Evolutionary conservation across 2,329 filamentous ascomycete species (phyloP).

Genomic region (Periconia macrospinosa): DNA sequence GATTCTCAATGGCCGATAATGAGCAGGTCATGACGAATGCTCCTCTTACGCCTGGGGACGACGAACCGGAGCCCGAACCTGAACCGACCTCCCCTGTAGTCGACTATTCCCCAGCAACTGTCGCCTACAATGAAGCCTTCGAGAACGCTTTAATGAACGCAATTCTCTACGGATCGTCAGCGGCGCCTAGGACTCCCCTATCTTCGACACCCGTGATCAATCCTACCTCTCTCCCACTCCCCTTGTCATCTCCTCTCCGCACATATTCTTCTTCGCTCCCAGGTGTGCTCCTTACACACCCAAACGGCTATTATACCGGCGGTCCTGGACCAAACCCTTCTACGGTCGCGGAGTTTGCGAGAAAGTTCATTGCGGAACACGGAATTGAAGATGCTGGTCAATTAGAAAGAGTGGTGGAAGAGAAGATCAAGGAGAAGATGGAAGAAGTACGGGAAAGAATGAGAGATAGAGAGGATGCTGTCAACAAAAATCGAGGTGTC

Average conservation of each 20-base stretch:
- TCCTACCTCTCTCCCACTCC: slow-evolving; percentile 44
- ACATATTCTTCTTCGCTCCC: slow-evolving; percentile 47
- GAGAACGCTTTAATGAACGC: slow-evolving; percentile 48
- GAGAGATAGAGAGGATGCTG: slow-evolving; percentile 43
- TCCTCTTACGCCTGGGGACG: slow-evolving; percentile 37
- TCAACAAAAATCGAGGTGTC: slow-evolving; percentile 46
- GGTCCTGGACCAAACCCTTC: slow-evolving; percentile 46
- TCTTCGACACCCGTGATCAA: slow-evolving; percentile 33
- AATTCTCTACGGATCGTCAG: slow-evolving; percentile 38
- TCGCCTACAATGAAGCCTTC: slow-evolving; percentile 48
- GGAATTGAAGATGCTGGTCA: slow-evolving; percentile 38
- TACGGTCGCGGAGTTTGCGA: slow-evolving; percentile 39
- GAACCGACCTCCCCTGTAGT: slow-evolving; percentile 34
- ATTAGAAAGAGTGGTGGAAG: slow-evolving; percentile 37
- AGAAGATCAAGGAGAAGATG: slow-evolving; percentile 36
- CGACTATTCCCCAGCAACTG: slow-evolving; percentile 47
- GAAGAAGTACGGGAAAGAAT: slow-evolving; percentile 43
- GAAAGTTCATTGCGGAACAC: slow-evolving; percentile 44
- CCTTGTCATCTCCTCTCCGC: slow-evolving; percentile 46
- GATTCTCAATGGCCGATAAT: slow-evolving; percentile 18
- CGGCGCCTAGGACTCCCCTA: slow-evolving; percentile 20
- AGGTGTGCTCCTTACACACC: slow-evolving; percentile 50
- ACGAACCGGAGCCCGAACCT: slow-evolving; percentile 19
- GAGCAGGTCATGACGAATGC: slow-evolving; percentile 29
- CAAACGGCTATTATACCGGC: slow-evolving; percentile 51